Conservation (phyloP, 1,284 basidiomycete species). For the Cutaneotrichosporon sp. region DNA sequence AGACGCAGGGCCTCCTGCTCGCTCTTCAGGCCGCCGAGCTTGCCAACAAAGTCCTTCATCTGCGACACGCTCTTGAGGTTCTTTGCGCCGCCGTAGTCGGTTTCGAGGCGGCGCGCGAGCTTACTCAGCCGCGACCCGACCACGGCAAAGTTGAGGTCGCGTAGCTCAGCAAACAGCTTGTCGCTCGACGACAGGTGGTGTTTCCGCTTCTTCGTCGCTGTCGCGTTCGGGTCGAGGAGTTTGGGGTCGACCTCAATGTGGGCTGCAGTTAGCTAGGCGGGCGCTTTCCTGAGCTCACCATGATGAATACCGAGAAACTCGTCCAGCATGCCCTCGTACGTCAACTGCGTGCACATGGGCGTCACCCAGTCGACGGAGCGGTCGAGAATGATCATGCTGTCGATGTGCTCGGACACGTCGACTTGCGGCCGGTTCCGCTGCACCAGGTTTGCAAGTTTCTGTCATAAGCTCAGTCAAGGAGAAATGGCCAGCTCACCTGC, state of each 20-base stretch:
- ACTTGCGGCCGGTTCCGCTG: constrained; percentile 54
- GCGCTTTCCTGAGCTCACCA: background rate
- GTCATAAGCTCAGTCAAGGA: constrained; percentile 8
- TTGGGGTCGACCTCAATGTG: constrained; percentile 85
- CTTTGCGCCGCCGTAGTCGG: constrained; percentile 61
- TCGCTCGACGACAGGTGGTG: constrained; percentile 74
- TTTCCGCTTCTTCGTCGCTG: constrained; percentile 69
- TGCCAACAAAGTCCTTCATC: constrained; percentile 90
- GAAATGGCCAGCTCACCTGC: background rate
- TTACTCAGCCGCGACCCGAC: constrained; percentile 78
- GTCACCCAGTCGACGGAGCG: constrained; percentile 93
- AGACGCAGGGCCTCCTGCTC: constrained; percentile 84
- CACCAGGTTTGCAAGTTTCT: constrained; percentile 73
- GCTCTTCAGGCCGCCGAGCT: constrained; percentile 80
- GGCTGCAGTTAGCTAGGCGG: constrained; percentile 51
- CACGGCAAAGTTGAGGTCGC: constrained; percentile 91
- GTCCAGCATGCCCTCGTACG: constrained; percentile 95
- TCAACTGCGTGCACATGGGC: constrained; percentile 89
- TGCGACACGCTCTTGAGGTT: constrained; percentile 77
- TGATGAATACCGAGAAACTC: constrained; percentile 87
- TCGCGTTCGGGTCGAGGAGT: constrained; percentile 57
- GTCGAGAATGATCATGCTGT: constrained; percentile 84
- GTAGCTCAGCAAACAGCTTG: constrained; percentile 73
- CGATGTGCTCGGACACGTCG: constrained; percentile 56
- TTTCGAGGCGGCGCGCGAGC: constrained; percentile 77